Evolutionary conservation across 345 rosid species (phyloP), one percentile per base, ranked within the genome.

Genomic region (Viola odorata): DNA sequence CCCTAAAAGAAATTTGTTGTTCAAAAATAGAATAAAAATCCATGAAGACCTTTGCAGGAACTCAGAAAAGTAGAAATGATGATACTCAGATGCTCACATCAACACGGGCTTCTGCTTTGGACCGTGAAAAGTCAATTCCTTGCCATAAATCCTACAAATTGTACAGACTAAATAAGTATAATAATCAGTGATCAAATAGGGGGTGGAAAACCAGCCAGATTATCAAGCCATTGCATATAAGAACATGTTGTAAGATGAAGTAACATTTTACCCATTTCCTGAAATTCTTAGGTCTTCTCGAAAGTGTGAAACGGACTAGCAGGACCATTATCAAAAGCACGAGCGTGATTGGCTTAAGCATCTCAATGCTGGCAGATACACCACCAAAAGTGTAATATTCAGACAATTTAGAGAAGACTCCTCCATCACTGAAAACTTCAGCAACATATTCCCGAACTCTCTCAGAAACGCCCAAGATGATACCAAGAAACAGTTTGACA

Each of bases 101-200:
- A 79, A 91, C 98, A 72, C 96, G 96, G 69, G 98, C 98, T 85
- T 91, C 96, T 53, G 96, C 91, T 85, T 91, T 91, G 67, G 98
- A 91, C 63, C 84, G 89, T 68, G 98, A 86, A 82, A 91, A 91
- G 59, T 88, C 91, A 79, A 88, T 88, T 55, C 98, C 98, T 82
- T 85, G 95, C 98, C 96, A 91, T 50, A 91, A 74, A 68, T 88
- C 98, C 98, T 91, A 80, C 70, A 76, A 67, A 72, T 57, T 55
- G 54, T 47, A 37, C 55, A 69, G 44, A 58, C 15, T 53, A 17
- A 6, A 56, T 78, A 38, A 59, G 59, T 45, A 58, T 12, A 65
- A 49, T 38, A 37, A 23, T 54, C n/a, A 38, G 14, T 8, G 49
- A 37, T 57, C 58, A 58, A 41, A 52, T 16, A 13, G n/a, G 53